These are phyloP conservation scores for Rutstroemia sp. DNA, from an alignment of 2,329 filamentous ascomycete genomes.

Conservation along the genomic window DNA sequence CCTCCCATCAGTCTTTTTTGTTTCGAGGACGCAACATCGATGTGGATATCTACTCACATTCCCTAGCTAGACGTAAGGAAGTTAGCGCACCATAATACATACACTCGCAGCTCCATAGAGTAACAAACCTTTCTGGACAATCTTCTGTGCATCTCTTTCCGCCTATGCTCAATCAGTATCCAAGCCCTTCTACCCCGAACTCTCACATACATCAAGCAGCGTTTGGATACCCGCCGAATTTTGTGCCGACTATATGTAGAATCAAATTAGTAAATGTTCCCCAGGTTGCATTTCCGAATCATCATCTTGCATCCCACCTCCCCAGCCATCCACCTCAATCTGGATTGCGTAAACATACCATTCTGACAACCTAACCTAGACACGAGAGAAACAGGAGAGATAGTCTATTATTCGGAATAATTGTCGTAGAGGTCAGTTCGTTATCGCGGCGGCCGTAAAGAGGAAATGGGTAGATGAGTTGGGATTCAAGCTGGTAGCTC, in stretches of 20 bases:
- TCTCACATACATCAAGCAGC: conserved; percentile 78
- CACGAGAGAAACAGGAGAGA: neutral
- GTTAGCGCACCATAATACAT: conserved; percentile 25
- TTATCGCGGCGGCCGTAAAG: neutral
- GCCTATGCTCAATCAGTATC: conserved; percentile 48
- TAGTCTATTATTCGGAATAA: conserved; percentile 3
- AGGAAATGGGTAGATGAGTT: conserved; percentile 7
- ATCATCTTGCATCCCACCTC: conserved; percentile 3
- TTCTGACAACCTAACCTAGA: conserved; percentile 15
- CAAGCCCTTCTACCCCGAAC: neutral
- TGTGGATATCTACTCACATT: conserved; percentile 55
- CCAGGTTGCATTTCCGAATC: neutral
- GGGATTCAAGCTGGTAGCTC: conserved; percentile 11
- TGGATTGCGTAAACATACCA: conserved; percentile 16
- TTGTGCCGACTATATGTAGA: conserved; percentile 70
- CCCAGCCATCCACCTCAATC: neutral
- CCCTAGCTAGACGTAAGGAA: conserved; percentile 54
- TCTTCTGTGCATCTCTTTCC: conserved; percentile 97
- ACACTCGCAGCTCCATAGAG: neutral
- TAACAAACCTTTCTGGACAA: conserved; percentile 82
- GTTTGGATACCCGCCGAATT: conserved; percentile 98
- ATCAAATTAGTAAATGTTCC: conserved; percentile 12
- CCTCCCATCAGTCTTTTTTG: conserved; percentile 11
- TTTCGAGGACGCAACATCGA: neutral
- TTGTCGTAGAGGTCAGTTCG: conserved; percentile 9